These are phyloP conservation scores for Torulaspora pretoriensis DNA, from an alignment of 1,139 yeast species.

Conservation along the genomic window DNA sequence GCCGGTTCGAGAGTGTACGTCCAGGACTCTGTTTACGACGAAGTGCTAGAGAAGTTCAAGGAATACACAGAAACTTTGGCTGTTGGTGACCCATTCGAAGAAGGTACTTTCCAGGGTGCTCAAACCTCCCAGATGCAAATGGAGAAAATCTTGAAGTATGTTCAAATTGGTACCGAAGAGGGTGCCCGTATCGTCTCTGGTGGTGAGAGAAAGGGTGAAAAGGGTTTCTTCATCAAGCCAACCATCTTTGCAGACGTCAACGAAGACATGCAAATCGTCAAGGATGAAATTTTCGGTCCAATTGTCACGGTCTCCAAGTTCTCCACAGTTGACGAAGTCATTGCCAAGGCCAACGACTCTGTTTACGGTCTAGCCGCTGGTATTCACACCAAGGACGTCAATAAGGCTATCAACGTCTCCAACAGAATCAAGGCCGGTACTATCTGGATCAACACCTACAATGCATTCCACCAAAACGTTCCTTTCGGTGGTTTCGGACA, in stretches of 20 bases:
- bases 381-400: conserved; percentile 56
- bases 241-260: conserved; percentile 72
- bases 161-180: conserved; percentile 53
- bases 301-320: conserved; percentile 65
- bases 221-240: conserved; percentile 73
- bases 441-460: conserved; percentile 53
- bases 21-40: conserved; percentile 59
- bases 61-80: conserved; percentile 63
- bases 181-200: conserved; percentile 61
- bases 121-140: conserved; percentile 57
- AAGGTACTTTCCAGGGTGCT: conserved; percentile 59
- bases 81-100: conserved; percentile 73
- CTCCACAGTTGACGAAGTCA: conserved; percentile 58
- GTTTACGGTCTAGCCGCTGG: conserved; percentile 74
- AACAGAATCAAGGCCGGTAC: conserved; percentile 67
- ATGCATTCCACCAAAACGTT: conserved; percentile 56
- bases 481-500: conserved; percentile 61
- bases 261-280: conserved; percentile 61
- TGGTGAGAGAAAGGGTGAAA: conserved; percentile 53
- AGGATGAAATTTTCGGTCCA: conserved; percentile 83
- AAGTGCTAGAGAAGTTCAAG: conserved; percentile 48
- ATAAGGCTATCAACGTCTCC: conserved; percentile 56
- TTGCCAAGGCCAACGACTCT: conserved; percentile 57
- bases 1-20: conserved; percentile 66
- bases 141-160: conserved; percentile 55